These are phyloP conservation scores for Dioscorea zingiberensis DNA, from an alignment of 106 monocot genomes.

Conservation along the genomic window DNA sequence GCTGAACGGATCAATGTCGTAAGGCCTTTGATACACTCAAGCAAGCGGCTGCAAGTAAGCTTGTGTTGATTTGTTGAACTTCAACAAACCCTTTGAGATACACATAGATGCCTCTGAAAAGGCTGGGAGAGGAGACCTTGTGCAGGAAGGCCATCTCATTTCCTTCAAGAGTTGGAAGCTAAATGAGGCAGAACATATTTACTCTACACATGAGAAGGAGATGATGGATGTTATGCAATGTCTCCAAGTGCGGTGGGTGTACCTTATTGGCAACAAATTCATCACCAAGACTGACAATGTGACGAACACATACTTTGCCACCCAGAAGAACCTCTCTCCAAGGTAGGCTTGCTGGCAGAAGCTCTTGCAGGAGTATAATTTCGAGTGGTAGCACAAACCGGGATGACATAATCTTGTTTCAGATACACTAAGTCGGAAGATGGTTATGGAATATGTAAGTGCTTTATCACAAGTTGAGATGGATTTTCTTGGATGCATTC, in stretches of 20 bases:
- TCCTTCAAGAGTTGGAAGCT: constrained; percentile 6
- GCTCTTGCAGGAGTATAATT: background rate
- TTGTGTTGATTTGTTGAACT: background rate
- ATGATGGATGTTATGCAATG: background rate
- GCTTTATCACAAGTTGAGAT: background rate
- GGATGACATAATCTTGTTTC: background rate
- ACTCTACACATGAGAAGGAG: background rate
- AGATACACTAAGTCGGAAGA: background rate
- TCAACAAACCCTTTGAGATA: background rate
- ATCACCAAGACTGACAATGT: constrained; percentile 1
- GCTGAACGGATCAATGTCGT: too few species aligned
- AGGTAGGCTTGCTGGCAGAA: constrained; percentile 3
- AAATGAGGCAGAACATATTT: background rate
- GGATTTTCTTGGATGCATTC: background rate
- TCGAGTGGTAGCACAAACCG: background rate
- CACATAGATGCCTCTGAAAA: background rate
- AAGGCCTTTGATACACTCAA: background rate
- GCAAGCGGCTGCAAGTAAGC: background rate
- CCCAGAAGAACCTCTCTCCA: background rate
- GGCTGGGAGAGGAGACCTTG: background rate
- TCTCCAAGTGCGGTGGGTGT: background rate
- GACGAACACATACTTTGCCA: background rate
- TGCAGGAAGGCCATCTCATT: background rate
- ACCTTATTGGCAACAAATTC: background rate
- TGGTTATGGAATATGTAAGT: background rate